These are phyloP conservation scores for Oryza glaberrima DNA, from an alignment of 176 grass and related monocot species.

Conservation along the genomic window DNA sequence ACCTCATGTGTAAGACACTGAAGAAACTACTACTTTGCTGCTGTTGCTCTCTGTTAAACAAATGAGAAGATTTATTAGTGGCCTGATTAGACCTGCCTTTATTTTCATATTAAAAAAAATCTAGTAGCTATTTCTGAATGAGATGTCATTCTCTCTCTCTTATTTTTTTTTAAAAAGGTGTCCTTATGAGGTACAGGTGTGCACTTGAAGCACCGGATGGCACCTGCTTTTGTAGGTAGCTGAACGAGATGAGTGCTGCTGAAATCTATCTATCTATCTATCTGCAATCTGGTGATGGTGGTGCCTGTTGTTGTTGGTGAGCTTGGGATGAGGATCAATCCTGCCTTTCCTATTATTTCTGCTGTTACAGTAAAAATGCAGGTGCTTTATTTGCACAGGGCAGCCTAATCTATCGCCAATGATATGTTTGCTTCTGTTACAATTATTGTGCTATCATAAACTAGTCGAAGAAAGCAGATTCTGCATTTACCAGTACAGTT, in stretches of 20 bases:
- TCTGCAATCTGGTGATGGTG: constrained; percentile 22
- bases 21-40: constrained; percentile 21
- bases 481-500: constrained; percentile 41
- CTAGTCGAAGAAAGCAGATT: constrained; percentile 38
- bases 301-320: constrained; percentile 23
- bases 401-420: constrained; percentile 21
- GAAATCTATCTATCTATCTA: constrained; percentile 46
- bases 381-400: constrained; percentile 12
- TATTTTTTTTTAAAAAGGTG: neutral
- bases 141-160: neutral
- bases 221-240: constrained; percentile 24
- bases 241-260: neutral
- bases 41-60: neutral
- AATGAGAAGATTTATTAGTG: neutral
- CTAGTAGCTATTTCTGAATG: neutral
- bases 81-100: constrained; percentile 19
- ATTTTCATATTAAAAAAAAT: neutral
- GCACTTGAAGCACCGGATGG: constrained; percentile 17
- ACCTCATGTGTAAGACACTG: constrained; percentile 20
- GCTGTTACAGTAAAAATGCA: constrained; percentile 29
- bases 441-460: constrained; percentile 27
- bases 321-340: constrained; percentile 29
- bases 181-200: constrained; percentile 26
- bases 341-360: neutral
- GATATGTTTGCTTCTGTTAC: constrained; percentile 34